Evolutionary conservation across 805 yeast species (phyloP).

Genomic region (Candida hispaniensis): DNA sequence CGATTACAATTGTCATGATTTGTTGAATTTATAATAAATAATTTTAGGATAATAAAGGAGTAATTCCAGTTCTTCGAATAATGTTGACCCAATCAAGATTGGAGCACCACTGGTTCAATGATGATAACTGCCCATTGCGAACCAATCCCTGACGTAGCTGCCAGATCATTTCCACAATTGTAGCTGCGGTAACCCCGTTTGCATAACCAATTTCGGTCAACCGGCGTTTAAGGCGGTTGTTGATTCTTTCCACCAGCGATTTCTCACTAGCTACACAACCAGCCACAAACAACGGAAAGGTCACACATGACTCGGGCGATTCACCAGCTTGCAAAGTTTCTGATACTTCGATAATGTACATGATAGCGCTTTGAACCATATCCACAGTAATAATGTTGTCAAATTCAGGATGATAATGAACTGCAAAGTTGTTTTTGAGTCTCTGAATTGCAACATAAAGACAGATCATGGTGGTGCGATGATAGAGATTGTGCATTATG

Average conservation of each 20-base stretch:
- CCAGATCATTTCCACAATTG: conserved; percentile 15
- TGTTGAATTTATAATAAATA: background rate
- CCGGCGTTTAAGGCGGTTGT: conserved; percentile 6
- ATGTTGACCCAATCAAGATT: conserved; percentile 15
- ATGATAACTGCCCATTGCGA: conserved; percentile 9
- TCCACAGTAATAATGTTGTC: conserved; percentile 10
- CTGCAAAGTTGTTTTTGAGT: conserved; percentile 13
- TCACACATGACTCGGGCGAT: conserved; percentile 12
- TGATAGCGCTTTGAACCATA: conserved; percentile 1
- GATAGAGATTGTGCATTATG: conserved; percentile 14
- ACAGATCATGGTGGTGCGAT: conserved; percentile 11
- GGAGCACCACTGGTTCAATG: conserved; percentile 13
- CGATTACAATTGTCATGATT: no score
- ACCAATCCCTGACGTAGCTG: conserved; percentile 10
- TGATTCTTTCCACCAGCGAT: conserved; percentile 3
- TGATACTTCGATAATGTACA: conserved; percentile 13
- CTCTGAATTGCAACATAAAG: conserved; percentile 13
- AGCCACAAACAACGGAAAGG: conserved; percentile 13
- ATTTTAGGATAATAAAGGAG: conserved; percentile 6
- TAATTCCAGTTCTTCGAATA: conserved; percentile 10
- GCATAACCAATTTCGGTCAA: conserved; percentile 13
- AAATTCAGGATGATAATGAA: conserved; percentile 15
- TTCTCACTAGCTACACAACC: conserved; percentile 13
- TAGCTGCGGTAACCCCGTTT: conserved; percentile 13
- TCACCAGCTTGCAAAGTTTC: conserved; percentile 15